These are phyloP conservation scores for Endoconidiophora polonica DNA, from an alignment of 2,329 filamentous ascomycete species.

Conservation along the genomic window DNA sequence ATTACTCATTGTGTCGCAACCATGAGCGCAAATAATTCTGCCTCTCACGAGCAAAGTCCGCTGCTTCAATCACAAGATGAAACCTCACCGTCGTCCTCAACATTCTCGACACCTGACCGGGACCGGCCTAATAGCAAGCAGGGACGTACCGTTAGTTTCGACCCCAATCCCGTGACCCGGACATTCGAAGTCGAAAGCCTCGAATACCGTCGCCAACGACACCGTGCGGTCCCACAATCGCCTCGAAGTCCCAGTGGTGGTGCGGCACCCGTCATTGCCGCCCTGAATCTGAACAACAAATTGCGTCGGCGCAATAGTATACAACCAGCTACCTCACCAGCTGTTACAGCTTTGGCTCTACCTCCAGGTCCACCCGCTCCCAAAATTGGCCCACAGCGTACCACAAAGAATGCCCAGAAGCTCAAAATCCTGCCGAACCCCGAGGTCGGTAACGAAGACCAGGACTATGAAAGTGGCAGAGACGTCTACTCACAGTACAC, in stretches of 20 bases:
- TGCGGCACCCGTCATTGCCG: conserved; percentile 48
- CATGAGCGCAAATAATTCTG: conserved; percentile 8
- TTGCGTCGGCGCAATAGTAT: conserved; percentile 66
- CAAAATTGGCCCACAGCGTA: conserved; percentile 88
- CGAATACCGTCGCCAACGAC: conserved; percentile 22
- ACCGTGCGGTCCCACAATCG: conserved; percentile 18
- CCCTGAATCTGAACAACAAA: conserved; percentile 57
- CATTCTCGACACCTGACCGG: conserved; percentile 16
- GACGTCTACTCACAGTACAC: conserved; percentile 98
- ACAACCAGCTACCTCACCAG: conserved; percentile 33
- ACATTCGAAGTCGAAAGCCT: conserved; percentile 36
- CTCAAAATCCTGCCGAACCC: conserved; percentile 91
- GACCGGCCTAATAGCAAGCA: conserved; percentile 24
- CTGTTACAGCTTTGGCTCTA: conserved; percentile 23
- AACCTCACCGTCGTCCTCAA: conserved; percentile 4
- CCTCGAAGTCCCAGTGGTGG: conserved; percentile 21
- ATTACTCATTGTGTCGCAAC: no score
- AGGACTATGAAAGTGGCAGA: conserved; percentile 76
- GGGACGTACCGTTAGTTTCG: conserved; percentile 58
- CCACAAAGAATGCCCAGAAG: conserved; percentile 90
- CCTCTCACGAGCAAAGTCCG: conserved; percentile 9
- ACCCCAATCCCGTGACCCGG: conserved; percentile 48
- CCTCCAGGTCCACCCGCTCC: conserved; percentile 20
- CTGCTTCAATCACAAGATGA: conserved; percentile 6
- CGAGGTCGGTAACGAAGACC: conserved; percentile 58